These are phyloP conservation scores for Ceratonia siliqua DNA, from an alignment of 306 rosid species.

Conservation along the genomic window DNA sequence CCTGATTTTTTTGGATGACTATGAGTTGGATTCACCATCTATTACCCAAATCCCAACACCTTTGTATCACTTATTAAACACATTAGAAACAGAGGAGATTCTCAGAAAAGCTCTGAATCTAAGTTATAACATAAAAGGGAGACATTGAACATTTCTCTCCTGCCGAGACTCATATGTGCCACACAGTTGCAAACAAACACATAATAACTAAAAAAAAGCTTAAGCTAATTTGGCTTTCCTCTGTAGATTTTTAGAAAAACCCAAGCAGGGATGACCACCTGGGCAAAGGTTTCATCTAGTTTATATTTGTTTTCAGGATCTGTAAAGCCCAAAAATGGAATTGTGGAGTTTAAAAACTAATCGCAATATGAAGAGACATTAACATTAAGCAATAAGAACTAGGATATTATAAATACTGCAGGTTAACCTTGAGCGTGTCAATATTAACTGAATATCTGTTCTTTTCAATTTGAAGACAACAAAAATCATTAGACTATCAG, in stretches of 20 bases:
- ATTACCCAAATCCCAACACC: background rate
- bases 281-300: background rate
- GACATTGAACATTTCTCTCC: background rate
- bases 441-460: background rate
- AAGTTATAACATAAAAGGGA: background rate
- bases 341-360: background rate
- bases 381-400: background rate
- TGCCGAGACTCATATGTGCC: background rate
- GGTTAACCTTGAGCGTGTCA: slow-evolving; percentile 5
- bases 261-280: background rate
- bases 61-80: background rate
- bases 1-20: background rate
- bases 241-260: background rate
- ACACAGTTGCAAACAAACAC: background rate
- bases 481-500: background rate
- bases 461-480: slow-evolving; percentile 14
- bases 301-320: background rate
- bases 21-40: background rate
- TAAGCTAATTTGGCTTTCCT: background rate
- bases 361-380: background rate
- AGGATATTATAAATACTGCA: background rate
- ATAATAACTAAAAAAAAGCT: background rate
- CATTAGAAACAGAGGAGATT: background rate
- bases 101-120: background rate
- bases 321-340: background rate